Percentiles rank a stretch among this genome's conserved stretches.
Conservation (phyloP, 768 basidiomycete species). For the Mycena olivaceomarginata region DNA sequence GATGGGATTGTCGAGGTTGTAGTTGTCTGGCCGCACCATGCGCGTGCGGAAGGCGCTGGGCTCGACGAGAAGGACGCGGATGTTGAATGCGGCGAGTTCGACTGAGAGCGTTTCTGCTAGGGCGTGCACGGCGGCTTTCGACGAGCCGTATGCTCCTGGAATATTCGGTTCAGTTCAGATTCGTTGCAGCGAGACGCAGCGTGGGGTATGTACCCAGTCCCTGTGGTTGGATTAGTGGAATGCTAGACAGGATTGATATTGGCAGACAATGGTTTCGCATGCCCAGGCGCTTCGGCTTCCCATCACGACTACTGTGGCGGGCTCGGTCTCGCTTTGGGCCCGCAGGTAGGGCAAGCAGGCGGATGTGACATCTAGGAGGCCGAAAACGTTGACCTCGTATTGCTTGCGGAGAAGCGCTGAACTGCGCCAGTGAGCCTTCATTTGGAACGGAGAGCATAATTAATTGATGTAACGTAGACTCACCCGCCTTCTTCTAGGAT, state of each 20-base stretch:
- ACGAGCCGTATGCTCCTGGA: conserved; percentile 69
- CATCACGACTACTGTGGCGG: conserved; percentile 68
- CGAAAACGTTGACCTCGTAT: conserved; percentile 71
- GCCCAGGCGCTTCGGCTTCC: conserved; percentile 76
- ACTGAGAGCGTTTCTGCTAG: conserved; percentile 71
- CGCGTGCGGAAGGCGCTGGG: conserved; percentile 80
- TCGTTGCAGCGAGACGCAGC: neutral
- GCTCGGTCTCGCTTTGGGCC: conserved; percentile 52
- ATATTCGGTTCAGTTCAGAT: neutral
- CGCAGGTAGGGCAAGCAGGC: conserved; percentile 73
- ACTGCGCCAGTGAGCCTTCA: conserved; percentile 43
- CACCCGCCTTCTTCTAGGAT: conserved; percentile 78
- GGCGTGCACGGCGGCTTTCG: conserved; percentile 79
- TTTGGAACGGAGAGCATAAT: neutral
- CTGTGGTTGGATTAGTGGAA: conserved; percentile 44
- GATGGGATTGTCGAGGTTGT: conserved; percentile 63
- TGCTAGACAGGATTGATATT: conserved; percentile 42
- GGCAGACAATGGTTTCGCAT: conserved; percentile 64
- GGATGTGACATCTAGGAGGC: conserved; percentile 70
- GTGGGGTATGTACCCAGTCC: conserved; percentile 54
- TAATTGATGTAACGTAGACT: conserved; percentile 26
- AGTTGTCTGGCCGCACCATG: conserved; percentile 60
- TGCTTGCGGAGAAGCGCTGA: conserved; percentile 60
- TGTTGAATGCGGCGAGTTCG: conserved; percentile 74
- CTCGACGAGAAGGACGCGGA: conserved; percentile 74